phyloP scores from a whole-genome alignment of 352 stramenopile species.

The Pythium graminicola region DNA sequence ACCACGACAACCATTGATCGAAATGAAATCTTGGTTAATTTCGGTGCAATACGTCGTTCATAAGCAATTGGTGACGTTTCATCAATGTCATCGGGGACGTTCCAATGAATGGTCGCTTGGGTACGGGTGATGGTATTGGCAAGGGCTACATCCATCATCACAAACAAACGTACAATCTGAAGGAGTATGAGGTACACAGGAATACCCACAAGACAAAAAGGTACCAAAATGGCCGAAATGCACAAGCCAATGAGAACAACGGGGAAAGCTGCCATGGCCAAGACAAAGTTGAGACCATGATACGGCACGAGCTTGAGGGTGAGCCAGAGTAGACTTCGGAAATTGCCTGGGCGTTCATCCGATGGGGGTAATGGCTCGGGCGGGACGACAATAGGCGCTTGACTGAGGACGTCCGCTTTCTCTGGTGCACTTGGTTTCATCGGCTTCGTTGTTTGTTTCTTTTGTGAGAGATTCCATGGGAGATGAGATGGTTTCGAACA shows the following conservation, averaged over 20 bases:
- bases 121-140: slow-evolving; percentile 54
- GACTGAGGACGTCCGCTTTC: no score
- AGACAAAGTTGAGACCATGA: slow-evolving; percentile 51
- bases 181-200: slow-evolving; percentile 60
- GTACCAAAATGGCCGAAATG: slow-evolving; percentile 43
- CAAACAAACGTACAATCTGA: slow-evolving; percentile 40
- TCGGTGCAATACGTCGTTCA: slow-evolving; percentile 11
- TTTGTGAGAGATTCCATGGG: no score
- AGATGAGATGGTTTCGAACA: no score
- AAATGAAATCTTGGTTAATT: slow-evolving; percentile 16
- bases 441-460: not conserved
- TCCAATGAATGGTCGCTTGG: slow-evolving; percentile 16
- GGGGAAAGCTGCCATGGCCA: slow-evolving; percentile 44
- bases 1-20: slow-evolving; percentile 28
- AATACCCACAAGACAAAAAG: slow-evolving; percentile 59
- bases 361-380: slow-evolving; percentile 16
- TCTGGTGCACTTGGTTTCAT: slow-evolving; percentile 10
- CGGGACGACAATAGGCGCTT: slow-evolving; percentile 6
- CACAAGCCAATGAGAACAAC: slow-evolving; percentile 44
- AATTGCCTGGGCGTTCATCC: not conserved
- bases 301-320: slow-evolving; percentile 48
- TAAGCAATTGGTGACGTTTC: slow-evolving; percentile 4
- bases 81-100: slow-evolving; percentile 3
- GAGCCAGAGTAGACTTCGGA: slow-evolving; percentile 14
- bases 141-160: slow-evolving; percentile 47